Conservation (phyloP, 306 rosid species). For the Hippophae tibetana region DNA sequence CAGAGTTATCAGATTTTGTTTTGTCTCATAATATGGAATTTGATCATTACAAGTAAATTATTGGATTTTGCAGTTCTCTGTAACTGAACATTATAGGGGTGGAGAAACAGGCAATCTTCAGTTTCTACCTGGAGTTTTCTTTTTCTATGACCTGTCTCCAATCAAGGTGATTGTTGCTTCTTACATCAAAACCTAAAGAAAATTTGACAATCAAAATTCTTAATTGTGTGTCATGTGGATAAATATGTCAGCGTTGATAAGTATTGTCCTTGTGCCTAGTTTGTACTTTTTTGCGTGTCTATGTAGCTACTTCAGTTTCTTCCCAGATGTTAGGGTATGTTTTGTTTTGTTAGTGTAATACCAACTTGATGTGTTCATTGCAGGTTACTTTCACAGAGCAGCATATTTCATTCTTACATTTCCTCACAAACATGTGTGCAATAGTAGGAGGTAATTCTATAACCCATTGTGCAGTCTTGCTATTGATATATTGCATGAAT, state of each 20-base stretch:
- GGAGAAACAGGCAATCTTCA: conserved; percentile 69
- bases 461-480: no score
- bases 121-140: no score
- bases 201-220: no score
- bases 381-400: conserved; percentile 88
- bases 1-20: not conserved
- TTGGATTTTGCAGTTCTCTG: conserved; percentile 78
- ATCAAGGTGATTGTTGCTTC: no score
- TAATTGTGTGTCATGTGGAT: no score
- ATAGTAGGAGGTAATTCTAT: conserved; percentile 77
- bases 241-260: no score
- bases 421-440: conserved; percentile 91
- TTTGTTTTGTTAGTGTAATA: not conserved
- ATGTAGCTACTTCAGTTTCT: not conserved
- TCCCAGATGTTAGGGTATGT: not conserved
- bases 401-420: conserved; percentile 84
- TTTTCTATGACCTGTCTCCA: no score
- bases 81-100: conserved; percentile 77
- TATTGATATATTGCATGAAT: no score
- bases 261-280: no score
- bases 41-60: conserved; percentile 9
- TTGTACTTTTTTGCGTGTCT: not conserved
- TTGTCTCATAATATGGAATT: not conserved
- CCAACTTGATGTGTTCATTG: conserved; percentile 16
- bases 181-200: no score